A percentile compares a stretch with the other conserved stretches of the same genome.
Evolutionary conservation across 2,329 filamentous ascomycete species (phyloP).

Genomic region (Geosmithia morbida): DNA sequence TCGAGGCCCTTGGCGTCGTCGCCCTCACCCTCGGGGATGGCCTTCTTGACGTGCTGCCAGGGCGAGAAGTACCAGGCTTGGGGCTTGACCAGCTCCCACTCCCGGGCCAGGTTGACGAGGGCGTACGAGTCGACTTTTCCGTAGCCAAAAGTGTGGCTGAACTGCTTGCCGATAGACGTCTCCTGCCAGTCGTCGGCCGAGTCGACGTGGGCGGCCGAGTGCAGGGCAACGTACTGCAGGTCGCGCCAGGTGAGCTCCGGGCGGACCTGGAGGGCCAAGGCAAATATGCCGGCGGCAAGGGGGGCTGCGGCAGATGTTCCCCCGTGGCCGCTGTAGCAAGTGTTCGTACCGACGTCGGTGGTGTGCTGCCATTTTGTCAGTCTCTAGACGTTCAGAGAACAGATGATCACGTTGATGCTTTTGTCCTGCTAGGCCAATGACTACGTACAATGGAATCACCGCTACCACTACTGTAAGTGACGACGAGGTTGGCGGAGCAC

Average conservation of each 20-base stretch:
- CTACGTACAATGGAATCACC: slow-evolving; percentile 64
- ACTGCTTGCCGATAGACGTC: slow-evolving; percentile 69
- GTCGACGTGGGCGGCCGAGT: slow-evolving; percentile 70
- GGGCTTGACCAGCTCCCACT: slow-evolving; percentile 79
- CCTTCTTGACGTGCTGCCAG: slow-evolving; percentile 79
- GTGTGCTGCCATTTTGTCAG: slow-evolving; percentile 46
- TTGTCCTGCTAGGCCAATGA: neutral
- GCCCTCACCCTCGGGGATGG: slow-evolving; percentile 65
- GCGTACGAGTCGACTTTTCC: slow-evolving; percentile 85
- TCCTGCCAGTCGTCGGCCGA: slow-evolving; percentile 59
- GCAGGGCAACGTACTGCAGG: slow-evolving; percentile 77
- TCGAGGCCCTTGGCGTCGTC: slow-evolving; percentile 45
- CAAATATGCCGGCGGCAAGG: slow-evolving; percentile 81
- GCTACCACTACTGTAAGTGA: slow-evolving; percentile 89
- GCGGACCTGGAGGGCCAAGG: slow-evolving; percentile 70
- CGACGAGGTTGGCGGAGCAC: slow-evolving; percentile 90
- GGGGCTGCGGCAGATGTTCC: slow-evolving; percentile 94
- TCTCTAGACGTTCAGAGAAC: neutral
- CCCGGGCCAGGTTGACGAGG: slow-evolving; percentile 74
- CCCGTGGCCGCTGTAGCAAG: slow-evolving; percentile 71
- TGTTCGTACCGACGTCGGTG: slow-evolving; percentile 76
- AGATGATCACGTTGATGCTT: neutral
- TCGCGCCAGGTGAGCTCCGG: slow-evolving; percentile 89
- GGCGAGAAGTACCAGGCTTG: slow-evolving; percentile 92
- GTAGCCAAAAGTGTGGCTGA: slow-evolving; percentile 90